A percentile compares a stretch with the other conserved stretches of the same genome.
Conservation (phyloP, 257 asterid species). For the Mentha longifolia region DNA sequence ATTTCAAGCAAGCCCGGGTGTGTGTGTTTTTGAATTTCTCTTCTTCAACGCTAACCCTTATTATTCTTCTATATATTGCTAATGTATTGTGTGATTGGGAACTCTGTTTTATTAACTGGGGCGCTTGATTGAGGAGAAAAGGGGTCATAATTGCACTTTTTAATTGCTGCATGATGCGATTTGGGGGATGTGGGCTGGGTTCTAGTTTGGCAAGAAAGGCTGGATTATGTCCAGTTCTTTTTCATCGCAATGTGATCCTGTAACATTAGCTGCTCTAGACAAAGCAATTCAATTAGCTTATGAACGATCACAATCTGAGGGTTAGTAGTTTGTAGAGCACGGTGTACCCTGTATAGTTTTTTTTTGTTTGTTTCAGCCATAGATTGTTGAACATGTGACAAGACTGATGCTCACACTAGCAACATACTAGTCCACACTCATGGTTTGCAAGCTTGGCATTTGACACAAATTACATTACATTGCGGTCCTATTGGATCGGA, state of each 20-base stretch:
- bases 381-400: not conserved
- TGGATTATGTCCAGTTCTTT: not conserved
- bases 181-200: not conserved
- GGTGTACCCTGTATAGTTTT: no score
- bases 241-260: not conserved
- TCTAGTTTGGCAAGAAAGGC: not conserved
- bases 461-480: no score
- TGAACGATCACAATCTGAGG: no score
- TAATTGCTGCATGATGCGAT: no score
- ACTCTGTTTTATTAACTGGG: not conserved
- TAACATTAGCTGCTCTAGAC: no score
- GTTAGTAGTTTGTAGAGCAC: not conserved
- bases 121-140: not conserved
- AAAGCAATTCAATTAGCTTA: no score
- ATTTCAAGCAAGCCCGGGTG: slow-evolving; percentile 70
- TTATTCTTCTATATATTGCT: not conserved
- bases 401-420: not conserved
- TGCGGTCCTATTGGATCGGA: not conserved
- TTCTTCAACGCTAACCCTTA: not conserved
- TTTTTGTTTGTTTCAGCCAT: no score
- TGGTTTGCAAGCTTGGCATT: not conserved
- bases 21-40: not conserved
- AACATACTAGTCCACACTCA: not conserved
- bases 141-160: no score
- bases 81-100: not conserved